Conservation (phyloP, 2,329 filamentous ascomycete genomes). For the Claviceps purpurea region DNA sequence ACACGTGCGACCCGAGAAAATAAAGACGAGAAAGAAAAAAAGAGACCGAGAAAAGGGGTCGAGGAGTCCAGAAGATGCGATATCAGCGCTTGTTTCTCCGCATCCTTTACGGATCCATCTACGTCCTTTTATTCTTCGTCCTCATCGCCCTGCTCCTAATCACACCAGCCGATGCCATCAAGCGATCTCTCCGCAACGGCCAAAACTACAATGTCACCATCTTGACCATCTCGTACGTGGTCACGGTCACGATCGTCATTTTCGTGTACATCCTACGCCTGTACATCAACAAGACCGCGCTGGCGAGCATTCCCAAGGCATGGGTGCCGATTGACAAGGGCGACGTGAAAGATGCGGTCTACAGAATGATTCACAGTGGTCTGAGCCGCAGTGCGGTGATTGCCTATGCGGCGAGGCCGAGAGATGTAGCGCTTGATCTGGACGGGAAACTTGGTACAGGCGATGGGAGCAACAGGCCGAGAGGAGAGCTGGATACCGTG, state of each 20-base stretch:
- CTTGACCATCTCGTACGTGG: slow-evolving; percentile 60
- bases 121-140: slow-evolving; percentile 61
- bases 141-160: slow-evolving; percentile 62
- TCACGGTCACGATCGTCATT: slow-evolving; percentile 54
- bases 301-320: slow-evolving; percentile 72
- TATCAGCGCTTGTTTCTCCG: slow-evolving; percentile 46
- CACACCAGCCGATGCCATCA: slow-evolving; percentile 69
- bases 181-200: slow-evolving; percentile 53
- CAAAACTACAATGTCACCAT: slow-evolving; percentile 75
- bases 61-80: slow-evolving; percentile 6
- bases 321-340: slow-evolving; percentile 80
- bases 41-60: not conserved
- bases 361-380: slow-evolving; percentile 59
- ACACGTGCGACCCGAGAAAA: not conserved
- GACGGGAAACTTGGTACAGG: slow-evolving; percentile 7
- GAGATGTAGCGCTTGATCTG: slow-evolving; percentile 11
- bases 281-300: slow-evolving; percentile 68
- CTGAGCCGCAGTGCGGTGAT: slow-evolving; percentile 68
- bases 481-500: slow-evolving; percentile 12
- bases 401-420: slow-evolving; percentile 48
- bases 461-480: slow-evolving; percentile 8
- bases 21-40: not conserved
- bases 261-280: slow-evolving; percentile 75
- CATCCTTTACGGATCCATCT: slow-evolving; percentile 69
- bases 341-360: slow-evolving; percentile 63